Conservation (phyloP, 2,329 filamentous ascomycete species). For the Alternaria viburni region DNA sequence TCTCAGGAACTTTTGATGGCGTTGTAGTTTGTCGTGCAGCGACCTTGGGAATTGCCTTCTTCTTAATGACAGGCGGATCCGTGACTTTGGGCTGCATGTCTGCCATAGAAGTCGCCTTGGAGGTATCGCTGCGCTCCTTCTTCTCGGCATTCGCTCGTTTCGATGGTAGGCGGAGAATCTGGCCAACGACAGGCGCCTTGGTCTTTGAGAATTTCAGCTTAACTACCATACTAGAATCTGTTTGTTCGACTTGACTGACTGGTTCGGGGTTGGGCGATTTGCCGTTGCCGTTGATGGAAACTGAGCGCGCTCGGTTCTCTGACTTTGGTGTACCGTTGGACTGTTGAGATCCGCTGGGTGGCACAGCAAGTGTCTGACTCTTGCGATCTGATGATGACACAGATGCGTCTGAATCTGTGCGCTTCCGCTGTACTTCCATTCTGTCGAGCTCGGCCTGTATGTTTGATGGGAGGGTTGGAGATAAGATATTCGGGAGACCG, state of each 20-base stretch:
- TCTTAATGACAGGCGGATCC: slow-evolving; percentile 28
- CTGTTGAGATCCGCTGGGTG: slow-evolving; percentile 25
- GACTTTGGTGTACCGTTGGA: slow-evolving; percentile 27
- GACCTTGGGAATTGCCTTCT: slow-evolving; percentile 36
- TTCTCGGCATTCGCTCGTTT: slow-evolving; percentile 29
- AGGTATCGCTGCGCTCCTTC: slow-evolving; percentile 34
- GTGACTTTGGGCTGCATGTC: slow-evolving; percentile 27
- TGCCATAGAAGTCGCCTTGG: slow-evolving; percentile 19
- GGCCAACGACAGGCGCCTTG: slow-evolving; percentile 56
- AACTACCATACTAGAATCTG: slow-evolving; percentile 48
- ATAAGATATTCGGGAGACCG: slow-evolving; percentile 61
- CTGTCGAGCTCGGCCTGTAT: slow-evolving; percentile 61
- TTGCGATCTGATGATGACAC: slow-evolving; percentile 43
- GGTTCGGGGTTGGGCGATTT: slow-evolving; percentile 31
- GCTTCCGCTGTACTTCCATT: slow-evolving; percentile 46
- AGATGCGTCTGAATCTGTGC: slow-evolving; percentile 45
- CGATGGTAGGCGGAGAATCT: slow-evolving; percentile 41
- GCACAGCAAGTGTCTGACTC: slow-evolving; percentile 31
- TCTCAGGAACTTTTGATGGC: slow-evolving; percentile 36
- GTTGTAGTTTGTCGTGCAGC: slow-evolving; percentile 29
- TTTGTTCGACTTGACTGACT: slow-evolving; percentile 15
- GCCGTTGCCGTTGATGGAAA: slow-evolving; percentile 35
- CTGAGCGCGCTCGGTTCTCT: slow-evolving; percentile 31
- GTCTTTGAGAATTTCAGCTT: slow-evolving; percentile 60
- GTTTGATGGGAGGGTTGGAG: slow-evolving; percentile 63